These are phyloP conservation scores for Aquanectria penicillioides DNA, from an alignment of 2,329 filamentous ascomycete genomes.

Conservation along the genomic window DNA sequence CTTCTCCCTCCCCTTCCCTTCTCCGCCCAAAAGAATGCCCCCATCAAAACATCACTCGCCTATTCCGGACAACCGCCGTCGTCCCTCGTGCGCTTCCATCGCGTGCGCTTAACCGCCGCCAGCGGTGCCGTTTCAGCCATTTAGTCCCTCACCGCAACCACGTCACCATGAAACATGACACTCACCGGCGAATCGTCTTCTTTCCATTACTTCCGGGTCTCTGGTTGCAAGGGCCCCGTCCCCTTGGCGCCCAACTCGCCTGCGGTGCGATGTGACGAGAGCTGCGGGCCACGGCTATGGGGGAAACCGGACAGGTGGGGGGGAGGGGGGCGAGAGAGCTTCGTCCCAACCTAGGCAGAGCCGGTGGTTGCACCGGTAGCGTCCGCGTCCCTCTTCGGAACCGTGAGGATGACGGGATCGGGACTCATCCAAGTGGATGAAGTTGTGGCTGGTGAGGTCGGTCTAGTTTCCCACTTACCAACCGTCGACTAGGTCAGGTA, in stretches of 20 bases:
- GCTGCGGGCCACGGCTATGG: background rate
- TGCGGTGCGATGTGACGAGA: slow-evolving; percentile 17
- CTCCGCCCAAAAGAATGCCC: background rate
- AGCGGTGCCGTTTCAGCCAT: slow-evolving; percentile 24
- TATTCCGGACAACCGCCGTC: slow-evolving; percentile 4
- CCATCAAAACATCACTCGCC: slow-evolving; percentile 15
- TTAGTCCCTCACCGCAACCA: slow-evolving; percentile 31
- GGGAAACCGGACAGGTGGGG: background rate
- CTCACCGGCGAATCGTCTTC: slow-evolving; percentile 31
- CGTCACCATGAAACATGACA: slow-evolving; percentile 39
- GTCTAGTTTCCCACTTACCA: background rate
- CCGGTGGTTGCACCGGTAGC: slow-evolving; percentile 1
- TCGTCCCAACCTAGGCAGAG: background rate
- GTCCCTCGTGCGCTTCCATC: slow-evolving; percentile 24
- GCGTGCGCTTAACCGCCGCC: slow-evolving; percentile 18
- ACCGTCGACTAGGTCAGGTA: background rate
- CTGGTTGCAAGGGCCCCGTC: background rate
- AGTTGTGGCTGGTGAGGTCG: background rate
- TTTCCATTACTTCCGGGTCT: slow-evolving; percentile 20
- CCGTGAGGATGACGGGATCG: background rate
- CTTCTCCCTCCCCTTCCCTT: too few relatives aligned
- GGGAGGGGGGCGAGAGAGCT: too few relatives aligned
- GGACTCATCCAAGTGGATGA: background rate
- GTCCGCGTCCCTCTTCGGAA: slow-evolving; percentile 1
- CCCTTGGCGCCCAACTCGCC: slow-evolving; percentile 14